These are phyloP conservation scores for Flaveria bidentis DNA, from an alignment of 129 eudicot genomes.

Conservation along the genomic window DNA sequence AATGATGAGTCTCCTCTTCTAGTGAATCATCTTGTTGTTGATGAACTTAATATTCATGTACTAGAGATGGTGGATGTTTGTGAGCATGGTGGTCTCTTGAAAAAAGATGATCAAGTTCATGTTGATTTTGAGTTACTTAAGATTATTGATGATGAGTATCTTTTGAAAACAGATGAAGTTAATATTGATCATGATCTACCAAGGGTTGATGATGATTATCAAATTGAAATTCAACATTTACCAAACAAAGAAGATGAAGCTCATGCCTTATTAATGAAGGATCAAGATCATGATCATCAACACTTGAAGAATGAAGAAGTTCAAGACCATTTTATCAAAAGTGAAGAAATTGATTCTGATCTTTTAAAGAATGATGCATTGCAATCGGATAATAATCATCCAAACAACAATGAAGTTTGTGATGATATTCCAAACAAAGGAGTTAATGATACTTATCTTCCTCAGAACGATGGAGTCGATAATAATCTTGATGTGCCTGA, in stretches of 20 bases:
- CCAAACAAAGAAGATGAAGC: not conserved
- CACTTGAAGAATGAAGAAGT: not conserved
- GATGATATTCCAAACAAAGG: no score
- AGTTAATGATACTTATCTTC: no score
- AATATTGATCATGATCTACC: not conserved
- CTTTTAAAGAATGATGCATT: not conserved
- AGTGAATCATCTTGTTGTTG: not conserved
- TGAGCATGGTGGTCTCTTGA: not conserved
- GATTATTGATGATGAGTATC: not conserved
- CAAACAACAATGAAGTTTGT: not conserved
- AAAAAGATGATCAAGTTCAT: constrained; percentile 11
- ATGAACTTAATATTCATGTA: not conserved
- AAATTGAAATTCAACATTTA: not conserved
- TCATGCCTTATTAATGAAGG: not conserved
- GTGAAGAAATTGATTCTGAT: not conserved
- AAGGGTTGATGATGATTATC: not conserved
- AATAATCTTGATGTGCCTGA: not conserved
- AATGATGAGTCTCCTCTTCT: not conserved
- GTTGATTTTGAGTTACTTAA: not conserved
- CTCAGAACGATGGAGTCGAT: not conserved
- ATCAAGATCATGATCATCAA: constrained; percentile 5
- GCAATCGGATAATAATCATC: not conserved
- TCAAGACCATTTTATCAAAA: not conserved
- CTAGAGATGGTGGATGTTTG: constrained; percentile 8
- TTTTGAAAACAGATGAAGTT: not conserved